Conservation (phyloP, 2,329 filamentous ascomycete species). For the Albifimbria verrucaria region DNA sequence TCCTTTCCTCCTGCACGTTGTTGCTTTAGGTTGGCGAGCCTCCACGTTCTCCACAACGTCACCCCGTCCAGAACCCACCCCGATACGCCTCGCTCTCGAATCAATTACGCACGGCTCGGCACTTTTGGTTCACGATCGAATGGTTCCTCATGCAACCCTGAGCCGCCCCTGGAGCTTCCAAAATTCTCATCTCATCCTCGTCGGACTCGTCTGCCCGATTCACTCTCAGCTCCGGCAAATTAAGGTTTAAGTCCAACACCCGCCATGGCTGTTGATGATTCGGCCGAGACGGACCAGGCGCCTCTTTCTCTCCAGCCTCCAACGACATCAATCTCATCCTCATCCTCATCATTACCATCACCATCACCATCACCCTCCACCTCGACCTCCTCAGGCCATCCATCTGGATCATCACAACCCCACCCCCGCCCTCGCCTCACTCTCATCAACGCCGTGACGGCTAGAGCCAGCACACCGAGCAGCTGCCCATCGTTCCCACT, state of each 20-base stretch:
- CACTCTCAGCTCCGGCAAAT: background rate
- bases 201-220: background rate
- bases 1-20: too few species aligned
- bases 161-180: too few species aligned
- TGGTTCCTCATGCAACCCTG: background rate
- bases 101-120: background rate
- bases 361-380: background rate
- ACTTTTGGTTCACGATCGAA: background rate
- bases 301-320: background rate
- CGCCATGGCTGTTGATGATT: background rate
- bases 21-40: background rate
- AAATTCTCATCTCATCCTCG: too few species aligned
- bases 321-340: background rate
- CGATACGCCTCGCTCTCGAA: background rate
- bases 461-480: background rate
- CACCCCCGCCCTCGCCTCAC: background rate
- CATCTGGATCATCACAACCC: too few species aligned
- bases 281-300: background rate
- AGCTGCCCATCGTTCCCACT: slow-evolving; percentile 12
- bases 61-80: background rate
- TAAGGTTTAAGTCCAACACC: background rate
- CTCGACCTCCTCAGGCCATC: background rate
- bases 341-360: background rate
- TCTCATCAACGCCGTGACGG: background rate
- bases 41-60: background rate